These are phyloP conservation scores for Madurella mycetomatis DNA, from an alignment of 2,329 filamentous ascomycete species.

Conservation along the genomic window DNA sequence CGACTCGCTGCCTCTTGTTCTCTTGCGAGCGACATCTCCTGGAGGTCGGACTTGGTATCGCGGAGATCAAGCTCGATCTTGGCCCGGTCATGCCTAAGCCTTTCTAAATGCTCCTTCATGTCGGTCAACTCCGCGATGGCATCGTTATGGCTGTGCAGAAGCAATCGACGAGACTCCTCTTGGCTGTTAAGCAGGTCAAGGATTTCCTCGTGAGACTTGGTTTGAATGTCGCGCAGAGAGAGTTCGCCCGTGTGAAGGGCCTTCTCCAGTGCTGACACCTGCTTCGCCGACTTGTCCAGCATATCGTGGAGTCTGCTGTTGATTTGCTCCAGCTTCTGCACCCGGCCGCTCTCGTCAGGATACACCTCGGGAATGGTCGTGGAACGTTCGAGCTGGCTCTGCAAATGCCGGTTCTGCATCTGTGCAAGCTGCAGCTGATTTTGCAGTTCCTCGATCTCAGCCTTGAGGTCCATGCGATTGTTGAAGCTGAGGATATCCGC, in stretches of 20 bases:
- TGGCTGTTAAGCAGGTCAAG: constrained; percentile 90
- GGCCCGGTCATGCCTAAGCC: constrained; percentile 75
- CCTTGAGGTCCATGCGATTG: constrained; percentile 83
- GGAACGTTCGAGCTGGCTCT: constrained; percentile 74
- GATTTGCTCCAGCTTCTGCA: constrained; percentile 87
- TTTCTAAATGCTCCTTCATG: constrained; percentile 81
- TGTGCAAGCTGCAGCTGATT: constrained; percentile 90
- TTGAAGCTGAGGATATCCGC: constrained; percentile 80
- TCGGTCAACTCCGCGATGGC: constrained; percentile 81
- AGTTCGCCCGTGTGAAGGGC: constrained; percentile 82
- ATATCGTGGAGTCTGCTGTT: constrained; percentile 90
- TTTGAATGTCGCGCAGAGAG: constrained; percentile 84
- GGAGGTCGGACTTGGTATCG: constrained; percentile 75
- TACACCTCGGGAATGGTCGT: constrained; percentile 57
- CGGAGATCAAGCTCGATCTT: constrained; percentile 81
- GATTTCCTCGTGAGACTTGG: constrained; percentile 89
- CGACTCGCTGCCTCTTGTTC: constrained; percentile 88
- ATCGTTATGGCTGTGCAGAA: constrained; percentile 81
- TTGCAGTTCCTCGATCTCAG: constrained; percentile 86
- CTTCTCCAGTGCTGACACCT: constrained; percentile 83
- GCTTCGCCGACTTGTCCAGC: constrained; percentile 89
- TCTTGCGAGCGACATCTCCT: constrained; percentile 70
- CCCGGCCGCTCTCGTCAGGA: constrained; percentile 71
- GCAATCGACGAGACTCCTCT: constrained; percentile 76
- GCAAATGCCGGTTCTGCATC: constrained; percentile 91